Conservation (phyloP, 768 basidiomycete genomes). For the Mycena crocata region DNA sequence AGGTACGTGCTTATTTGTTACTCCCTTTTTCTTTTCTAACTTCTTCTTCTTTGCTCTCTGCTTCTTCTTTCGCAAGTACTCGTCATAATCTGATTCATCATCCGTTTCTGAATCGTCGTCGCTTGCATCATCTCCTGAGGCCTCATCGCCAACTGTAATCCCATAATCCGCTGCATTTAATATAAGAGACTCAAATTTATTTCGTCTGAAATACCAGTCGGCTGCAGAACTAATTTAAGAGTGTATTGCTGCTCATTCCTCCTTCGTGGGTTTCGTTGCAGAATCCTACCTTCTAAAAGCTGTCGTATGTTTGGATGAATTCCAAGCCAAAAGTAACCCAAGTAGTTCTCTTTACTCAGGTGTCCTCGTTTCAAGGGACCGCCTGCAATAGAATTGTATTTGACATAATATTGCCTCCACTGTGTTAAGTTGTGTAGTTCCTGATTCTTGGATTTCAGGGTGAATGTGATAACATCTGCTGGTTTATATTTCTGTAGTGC, state of each 20-base stretch:
- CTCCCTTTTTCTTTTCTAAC: neutral
- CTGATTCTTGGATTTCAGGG: too few species aligned
- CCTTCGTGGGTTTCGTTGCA: neutral
- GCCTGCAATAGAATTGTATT: too few species aligned
- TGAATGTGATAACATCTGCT: too few species aligned
- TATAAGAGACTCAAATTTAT: conserved; percentile 14
- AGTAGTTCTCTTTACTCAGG: too few species aligned
- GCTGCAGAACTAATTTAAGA: conserved; percentile 5
- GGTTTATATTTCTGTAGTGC: too few species aligned
- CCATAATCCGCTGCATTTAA: conserved; percentile 2
- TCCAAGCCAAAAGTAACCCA: neutral
- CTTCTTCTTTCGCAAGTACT: neutral
- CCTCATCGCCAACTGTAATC: too few species aligned
- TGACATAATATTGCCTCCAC: too few species aligned
- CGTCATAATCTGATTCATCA: conserved; percentile 3
- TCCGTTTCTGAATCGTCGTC: conserved; percentile 15
- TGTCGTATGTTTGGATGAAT: neutral
- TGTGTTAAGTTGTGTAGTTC: too few species aligned
- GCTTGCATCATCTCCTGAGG: too few species aligned
- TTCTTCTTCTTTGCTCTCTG: neutral
- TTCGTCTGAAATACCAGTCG: conserved; percentile 13
- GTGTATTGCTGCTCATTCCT: neutral
- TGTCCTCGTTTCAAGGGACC: too few species aligned
- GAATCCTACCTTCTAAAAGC: neutral
- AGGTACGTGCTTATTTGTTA: conserved; percentile 1